These are phyloP conservation scores for Sugiyamaella marilandica DNA, from an alignment of 805 yeast genomes.

Conservation along the genomic window DNA sequence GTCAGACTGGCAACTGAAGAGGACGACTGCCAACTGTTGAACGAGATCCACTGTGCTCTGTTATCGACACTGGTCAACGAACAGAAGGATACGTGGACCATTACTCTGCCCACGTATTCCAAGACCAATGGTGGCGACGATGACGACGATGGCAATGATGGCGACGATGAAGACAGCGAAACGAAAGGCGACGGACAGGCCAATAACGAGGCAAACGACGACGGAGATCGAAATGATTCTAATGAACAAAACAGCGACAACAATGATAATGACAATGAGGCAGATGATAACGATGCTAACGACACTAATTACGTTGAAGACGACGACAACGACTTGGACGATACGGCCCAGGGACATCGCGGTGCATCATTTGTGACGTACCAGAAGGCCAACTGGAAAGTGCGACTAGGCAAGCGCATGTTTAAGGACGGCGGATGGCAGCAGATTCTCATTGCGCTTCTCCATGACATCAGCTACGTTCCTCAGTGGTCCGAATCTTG, in stretches of 20 bases:
- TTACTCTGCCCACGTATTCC: conserved; percentile 27
- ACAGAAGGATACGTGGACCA: conserved; percentile 36
- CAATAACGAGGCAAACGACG: conserved; percentile 28
- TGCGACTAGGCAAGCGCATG: conserved; percentile 63
- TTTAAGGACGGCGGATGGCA: conserved; percentile 88
- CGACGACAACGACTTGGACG: conserved; percentile 31
- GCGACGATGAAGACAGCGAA: conserved; percentile 27
- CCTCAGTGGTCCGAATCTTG: conserved; percentile 51
- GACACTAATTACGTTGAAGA: conserved; percentile 26
- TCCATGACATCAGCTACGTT: conserved; percentile 55
- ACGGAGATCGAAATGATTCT: conserved; percentile 24
- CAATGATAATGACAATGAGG: conserved; percentile 29
- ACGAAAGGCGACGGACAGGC: conserved; percentile 27
- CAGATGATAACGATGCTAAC: conserved; percentile 26
- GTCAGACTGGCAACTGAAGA: conserved; percentile 45
- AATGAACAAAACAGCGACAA: conserved; percentile 17
- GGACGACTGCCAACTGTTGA: conserved; percentile 48
- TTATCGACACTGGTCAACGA: conserved; percentile 50
- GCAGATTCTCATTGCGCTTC: conserved; percentile 64
- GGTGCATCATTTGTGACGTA: conserved; percentile 17
- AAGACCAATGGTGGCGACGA: conserved; percentile 23
- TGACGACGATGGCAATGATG: conserved; percentile 26
- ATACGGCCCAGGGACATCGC: conserved; percentile 21
- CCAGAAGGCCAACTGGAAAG: conserved; percentile 55
- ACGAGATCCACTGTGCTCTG: conserved; percentile 65